These are phyloP conservation scores for Entomophthora muscae DNA, from an alignment of 371 early-diverging fungal species.

Conservation along the genomic window DNA sequence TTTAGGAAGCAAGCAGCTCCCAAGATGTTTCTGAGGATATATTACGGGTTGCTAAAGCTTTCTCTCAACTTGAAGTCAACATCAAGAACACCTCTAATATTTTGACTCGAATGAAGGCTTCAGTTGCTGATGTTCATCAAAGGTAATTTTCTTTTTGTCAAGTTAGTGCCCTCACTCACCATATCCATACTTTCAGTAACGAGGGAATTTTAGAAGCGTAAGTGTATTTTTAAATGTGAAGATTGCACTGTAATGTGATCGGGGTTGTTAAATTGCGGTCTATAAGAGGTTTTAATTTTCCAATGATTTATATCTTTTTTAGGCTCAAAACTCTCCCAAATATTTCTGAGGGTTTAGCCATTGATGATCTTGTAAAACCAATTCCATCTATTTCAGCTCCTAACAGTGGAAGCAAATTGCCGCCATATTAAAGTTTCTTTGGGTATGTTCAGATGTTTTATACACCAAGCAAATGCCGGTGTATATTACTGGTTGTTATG, in stretches of 20 bases:
- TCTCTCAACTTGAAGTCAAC: neutral
- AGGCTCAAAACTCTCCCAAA: neutral
- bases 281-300: neutral
- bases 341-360: neutral
- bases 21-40: neutral
- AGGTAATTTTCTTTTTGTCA: neutral
- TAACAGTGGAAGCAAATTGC: neutral
- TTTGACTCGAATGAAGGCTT: neutral
- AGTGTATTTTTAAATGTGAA: neutral
- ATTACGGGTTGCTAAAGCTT: neutral
- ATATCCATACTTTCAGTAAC: neutral
- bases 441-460: no score
- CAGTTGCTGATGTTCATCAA: neutral
- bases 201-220: neutral
- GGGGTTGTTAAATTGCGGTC: neutral
- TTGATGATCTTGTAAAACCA: neutral
- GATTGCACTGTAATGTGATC: neutral
- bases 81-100: neutral
- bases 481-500: no score
- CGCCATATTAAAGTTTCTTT: neutral
- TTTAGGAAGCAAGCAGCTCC: neutral
- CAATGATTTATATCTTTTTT: neutral
- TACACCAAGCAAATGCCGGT: no score
- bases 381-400: neutral
- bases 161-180: neutral